Evolutionary conservation across 1,284 basidiomycete species (phyloP), one percentile per base, ranked within the genome.

Genomic region (Ustilago loliicola): DNA sequence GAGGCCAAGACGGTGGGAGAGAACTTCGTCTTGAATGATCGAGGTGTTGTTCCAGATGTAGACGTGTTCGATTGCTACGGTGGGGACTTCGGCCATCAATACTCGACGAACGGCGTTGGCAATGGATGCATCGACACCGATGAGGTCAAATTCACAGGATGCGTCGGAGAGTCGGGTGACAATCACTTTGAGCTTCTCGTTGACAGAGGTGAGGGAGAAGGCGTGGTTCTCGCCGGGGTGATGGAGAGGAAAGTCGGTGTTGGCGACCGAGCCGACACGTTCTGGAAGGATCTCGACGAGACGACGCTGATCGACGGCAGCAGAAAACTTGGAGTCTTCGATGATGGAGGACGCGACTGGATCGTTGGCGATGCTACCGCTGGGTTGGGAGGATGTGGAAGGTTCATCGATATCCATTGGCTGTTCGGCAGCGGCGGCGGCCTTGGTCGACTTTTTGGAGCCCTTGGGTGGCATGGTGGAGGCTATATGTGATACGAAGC

Each of bases 21-120:
- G 89, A 1, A 99, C 92, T 87, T 99, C 96, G 86, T 99, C 96
- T 65, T 93, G 94, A 68, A 99, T 92, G 81, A 99, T 94, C 2
- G 92, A 92, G 0, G 94, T 98, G 87, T 99, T 99, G 88, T 98
- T 93, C 91, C 92, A 98, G 2, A 97, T 90, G 87, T 95, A 99
- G 9, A 95, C 94, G 75, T 93, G 89, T 86, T 99, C 96, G 68
- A 98, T 93, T n/a, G 93, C 93, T 15, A 99, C 89, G 0, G 94
- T 93, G 6, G 83, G 83, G 23, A 84, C 96, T 90, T 99, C 96
- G 29, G 97, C 93, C 60, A 99, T 94, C 84, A 98, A 89, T 63
- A 96, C 93, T 67, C 96, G 89, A 50, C 97, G 90, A 79, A 98
- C 91, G 0, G 96, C 95, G 86, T 99, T 99, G 29, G 97, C 95